Percentiles rank a stretch among this genome's conserved stretches.
Conservation (phyloP, 2,329 filamentous ascomycete species). For the Plectosphaerella sp. region DNA sequence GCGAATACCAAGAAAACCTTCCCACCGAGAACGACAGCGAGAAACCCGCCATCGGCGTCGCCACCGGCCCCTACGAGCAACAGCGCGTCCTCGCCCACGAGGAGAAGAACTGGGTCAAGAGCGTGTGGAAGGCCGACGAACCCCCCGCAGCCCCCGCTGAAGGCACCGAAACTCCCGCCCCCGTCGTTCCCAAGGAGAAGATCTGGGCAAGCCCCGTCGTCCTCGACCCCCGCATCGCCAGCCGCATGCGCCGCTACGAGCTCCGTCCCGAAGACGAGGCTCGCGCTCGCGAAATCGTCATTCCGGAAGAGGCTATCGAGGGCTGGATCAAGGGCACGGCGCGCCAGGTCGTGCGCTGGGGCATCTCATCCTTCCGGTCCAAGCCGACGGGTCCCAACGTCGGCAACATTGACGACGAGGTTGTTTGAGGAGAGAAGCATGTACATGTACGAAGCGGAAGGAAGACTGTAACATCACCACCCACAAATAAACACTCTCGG, state of each 20-base stretch:
- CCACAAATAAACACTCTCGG: no score
- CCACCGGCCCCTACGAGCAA: slow-evolving; percentile 49
- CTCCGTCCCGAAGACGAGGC: slow-evolving; percentile 66
- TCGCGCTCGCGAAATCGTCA: slow-evolving; percentile 55
- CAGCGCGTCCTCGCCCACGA: slow-evolving; percentile 62
- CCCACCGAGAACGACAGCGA: slow-evolving; percentile 16
- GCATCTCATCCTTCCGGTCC: slow-evolving; percentile 30
- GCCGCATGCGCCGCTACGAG: slow-evolving; percentile 77
- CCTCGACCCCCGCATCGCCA: slow-evolving; percentile 69
- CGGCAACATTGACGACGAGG: slow-evolving; percentile 29
- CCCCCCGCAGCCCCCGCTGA: slow-evolving; percentile 31
- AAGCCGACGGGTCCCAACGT: slow-evolving; percentile 37
- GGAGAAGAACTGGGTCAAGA: slow-evolving; percentile 81
- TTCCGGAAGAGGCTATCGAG: slow-evolving; percentile 65
- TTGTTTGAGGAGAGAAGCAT: background rate
- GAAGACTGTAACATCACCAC: background rate
- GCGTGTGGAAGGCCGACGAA: slow-evolving; percentile 55
- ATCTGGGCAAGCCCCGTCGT: slow-evolving; percentile 74
- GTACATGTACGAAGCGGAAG: background rate
- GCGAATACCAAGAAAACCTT: slow-evolving; percentile 39
- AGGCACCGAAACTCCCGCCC: slow-evolving; percentile 33
- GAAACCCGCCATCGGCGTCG: background rate
- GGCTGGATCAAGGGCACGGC: slow-evolving; percentile 62
- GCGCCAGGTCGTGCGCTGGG: slow-evolving; percentile 49
- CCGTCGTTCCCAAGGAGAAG: slow-evolving; percentile 51